Conservation (phyloP, 176 grass and related monocot genomes). For the Eleusine indica region DNA sequence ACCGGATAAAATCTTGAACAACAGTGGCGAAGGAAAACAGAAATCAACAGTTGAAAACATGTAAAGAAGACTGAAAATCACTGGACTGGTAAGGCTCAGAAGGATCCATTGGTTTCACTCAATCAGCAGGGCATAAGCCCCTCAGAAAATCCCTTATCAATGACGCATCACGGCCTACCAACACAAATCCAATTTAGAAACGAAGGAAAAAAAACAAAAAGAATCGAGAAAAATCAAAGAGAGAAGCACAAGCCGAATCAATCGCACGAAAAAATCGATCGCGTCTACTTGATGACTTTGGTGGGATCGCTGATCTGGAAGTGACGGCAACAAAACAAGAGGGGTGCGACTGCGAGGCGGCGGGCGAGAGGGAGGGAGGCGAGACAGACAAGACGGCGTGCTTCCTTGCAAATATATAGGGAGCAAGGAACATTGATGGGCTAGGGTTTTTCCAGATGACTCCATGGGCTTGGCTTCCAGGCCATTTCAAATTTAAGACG, state of each 20-base stretch:
- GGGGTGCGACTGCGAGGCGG: not conserved
- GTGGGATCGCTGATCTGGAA: not conserved
- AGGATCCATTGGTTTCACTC: conserved; percentile 96
- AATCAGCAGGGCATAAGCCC: conserved; percentile 56
- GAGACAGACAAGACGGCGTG: rapidly evolving
- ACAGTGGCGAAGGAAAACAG: too few species aligned
- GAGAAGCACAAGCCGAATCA: not conserved
- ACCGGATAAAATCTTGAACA: conserved; percentile 23
- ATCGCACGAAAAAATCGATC: not conserved
- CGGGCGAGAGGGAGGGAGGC: not conserved
- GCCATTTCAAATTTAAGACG: not conserved
- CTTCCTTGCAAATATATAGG: not conserved
- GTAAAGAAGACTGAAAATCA: not conserved
- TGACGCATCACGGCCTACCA: conserved; percentile 52
- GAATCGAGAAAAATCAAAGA: not conserved
- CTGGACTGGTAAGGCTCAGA: conserved; percentile 60
- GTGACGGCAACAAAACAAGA: not conserved
- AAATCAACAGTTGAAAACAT: not conserved
- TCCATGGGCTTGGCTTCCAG: not conserved
- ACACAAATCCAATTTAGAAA: not conserved
- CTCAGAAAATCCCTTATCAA: conserved; percentile 61
- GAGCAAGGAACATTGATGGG: not conserved
- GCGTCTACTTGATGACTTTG: too few species aligned
- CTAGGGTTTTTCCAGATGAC: conserved; percentile 19
- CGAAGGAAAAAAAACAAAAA: not conserved